Conservation (phyloP, 2,329 filamentous ascomycete genomes). For the Celoporthe dispersa region DNA sequence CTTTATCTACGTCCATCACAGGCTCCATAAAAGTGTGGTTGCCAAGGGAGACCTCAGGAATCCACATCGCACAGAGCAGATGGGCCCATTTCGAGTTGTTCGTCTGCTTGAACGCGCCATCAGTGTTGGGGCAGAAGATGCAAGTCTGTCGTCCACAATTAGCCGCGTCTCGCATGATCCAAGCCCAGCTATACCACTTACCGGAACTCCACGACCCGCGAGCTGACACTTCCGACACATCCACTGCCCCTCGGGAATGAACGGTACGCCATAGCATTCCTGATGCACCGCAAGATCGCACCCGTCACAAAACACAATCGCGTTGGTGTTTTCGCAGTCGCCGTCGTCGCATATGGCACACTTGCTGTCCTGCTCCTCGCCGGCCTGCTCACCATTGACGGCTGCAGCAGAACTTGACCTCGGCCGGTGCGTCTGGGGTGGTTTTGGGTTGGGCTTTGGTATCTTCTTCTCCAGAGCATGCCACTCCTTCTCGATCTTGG, state of each 20-base stretch:
- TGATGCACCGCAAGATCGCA: slow-evolving; percentile 98
- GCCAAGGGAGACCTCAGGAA: slow-evolving; percentile 92
- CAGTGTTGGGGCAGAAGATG: slow-evolving; percentile 97
- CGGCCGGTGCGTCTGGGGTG: slow-evolving; percentile 90
- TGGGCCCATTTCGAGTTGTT: slow-evolving; percentile 97
- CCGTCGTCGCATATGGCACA: slow-evolving; percentile 98
- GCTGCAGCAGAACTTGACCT: slow-evolving; percentile 92
- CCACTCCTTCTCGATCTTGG: slow-evolving; percentile 99
- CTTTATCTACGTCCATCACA: slow-evolving; percentile 96
- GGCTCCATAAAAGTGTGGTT: slow-evolving; percentile 99
- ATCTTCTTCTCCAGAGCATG: slow-evolving; percentile 94
- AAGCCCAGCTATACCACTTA: slow-evolving; percentile 46
- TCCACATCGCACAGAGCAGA: slow-evolving; percentile 96
- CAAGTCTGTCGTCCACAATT: slow-evolving; percentile 65
- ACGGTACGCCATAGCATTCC: slow-evolving; percentile 97
- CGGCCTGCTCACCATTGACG: slow-evolving; percentile 88
- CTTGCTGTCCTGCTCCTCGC: slow-evolving; percentile 95
- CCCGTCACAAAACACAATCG: slow-evolving; percentile 98
- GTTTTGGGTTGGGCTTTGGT: slow-evolving; percentile 95
- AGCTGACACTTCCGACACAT: slow-evolving; percentile 95
- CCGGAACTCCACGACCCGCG: slow-evolving; percentile 86
- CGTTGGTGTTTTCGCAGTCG: slow-evolving; percentile 99
- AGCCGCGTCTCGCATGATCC: slow-evolving; percentile 10
- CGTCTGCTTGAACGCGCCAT: slow-evolving; percentile 98
- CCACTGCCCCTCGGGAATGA: slow-evolving; percentile 99